Evolutionary conservation across 352 stramenopile genomes (phyloP), one percentile per base, ranked within the genome.

Genomic region (Phytophthora foliorum): DNA sequence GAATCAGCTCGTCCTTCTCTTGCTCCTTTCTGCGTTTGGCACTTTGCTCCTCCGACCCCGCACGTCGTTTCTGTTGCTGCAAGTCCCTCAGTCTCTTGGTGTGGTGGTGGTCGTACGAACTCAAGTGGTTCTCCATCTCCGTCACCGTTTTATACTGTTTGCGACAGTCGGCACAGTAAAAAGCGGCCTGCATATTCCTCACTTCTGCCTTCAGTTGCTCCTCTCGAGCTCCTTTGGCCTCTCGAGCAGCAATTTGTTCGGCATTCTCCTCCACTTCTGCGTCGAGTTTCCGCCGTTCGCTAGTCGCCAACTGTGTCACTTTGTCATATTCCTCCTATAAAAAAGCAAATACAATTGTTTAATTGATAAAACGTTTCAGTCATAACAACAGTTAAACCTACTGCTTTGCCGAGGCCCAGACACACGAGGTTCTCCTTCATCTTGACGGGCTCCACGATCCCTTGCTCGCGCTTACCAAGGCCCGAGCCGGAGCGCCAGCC

Each of bases 31-130:
- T 69, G 9, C 72, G 64, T 57, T 84, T 82, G 5, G 41, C 24
- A 22, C n/a, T 36, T 25, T 78, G 67, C n/a, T 73, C 68, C 21
- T 72, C 24, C 0, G 56, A 44, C 0, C 51, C 42, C 13, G 21
- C 34, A 11, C 64, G 63, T 51, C 63, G 44, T 67, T 82, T 78
- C 58, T 81, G 70, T 31, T 77, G 54, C 17, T 78, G 65, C 57
- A 84, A 46, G 7, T 84, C 69, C 21, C 55, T 61, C 34, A 85
- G 45, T 34, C 85, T 76, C 54, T 90, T 92, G 29, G 72, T 74
- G 39, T 92, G 84, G 60, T 92, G 84, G 55, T 92, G 84, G 62
- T 92, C 84, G 66, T 92, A 92, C 11, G 81, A 90, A 57, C 82
- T 91, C 45, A 90, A 61, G 53, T 92, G 84, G 60, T 87, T 88